Percentiles rank a stretch among this genome's conserved stretches.
Conservation (phyloP, 2,329 filamentous ascomycete species). For the Hymenoscyphus occultus region DNA sequence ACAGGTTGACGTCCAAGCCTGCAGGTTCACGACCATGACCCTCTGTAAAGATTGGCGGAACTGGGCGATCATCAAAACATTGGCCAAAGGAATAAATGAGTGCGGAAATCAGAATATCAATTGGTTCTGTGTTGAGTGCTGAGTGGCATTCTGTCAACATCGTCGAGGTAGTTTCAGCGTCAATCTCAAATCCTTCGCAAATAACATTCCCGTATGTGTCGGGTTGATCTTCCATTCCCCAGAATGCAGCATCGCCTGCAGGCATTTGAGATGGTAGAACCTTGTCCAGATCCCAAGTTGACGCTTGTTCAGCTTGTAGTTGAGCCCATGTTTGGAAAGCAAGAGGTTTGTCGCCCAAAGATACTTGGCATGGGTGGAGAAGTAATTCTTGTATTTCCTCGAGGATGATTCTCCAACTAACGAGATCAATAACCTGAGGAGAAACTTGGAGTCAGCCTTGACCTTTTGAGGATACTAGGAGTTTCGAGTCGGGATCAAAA, state of each 20-base stretch:
- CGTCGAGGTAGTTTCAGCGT: slow-evolving; percentile 37
- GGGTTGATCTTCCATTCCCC: slow-evolving; percentile 27
- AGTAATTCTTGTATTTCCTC: slow-evolving; percentile 38
- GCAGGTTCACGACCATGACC: slow-evolving; percentile 43
- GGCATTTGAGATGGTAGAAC: slow-evolving; percentile 29
- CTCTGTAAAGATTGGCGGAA: slow-evolving; percentile 41
- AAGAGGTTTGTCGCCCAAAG: background rate
- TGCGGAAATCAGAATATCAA: slow-evolving; percentile 41
- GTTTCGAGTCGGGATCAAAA: too few relatives aligned
- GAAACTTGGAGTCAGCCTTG: too few relatives aligned
- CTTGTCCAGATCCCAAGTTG: slow-evolving; percentile 31
- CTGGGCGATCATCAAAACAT: slow-evolving; percentile 37
- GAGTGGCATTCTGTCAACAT: slow-evolving; percentile 33
- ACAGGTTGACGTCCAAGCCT: slow-evolving; percentile 36
- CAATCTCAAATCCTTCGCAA: slow-evolving; percentile 43
- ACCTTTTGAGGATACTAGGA: too few relatives aligned
- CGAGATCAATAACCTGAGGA: slow-evolving; percentile 34
- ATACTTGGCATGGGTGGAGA: background rate
- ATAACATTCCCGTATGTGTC: slow-evolving; percentile 30
- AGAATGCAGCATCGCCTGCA: slow-evolving; percentile 21
- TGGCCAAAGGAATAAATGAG: slow-evolving; percentile 38
- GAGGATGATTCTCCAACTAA: slow-evolving; percentile 40
- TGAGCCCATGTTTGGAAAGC: slow-evolving; percentile 37
- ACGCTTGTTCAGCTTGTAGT: slow-evolving; percentile 35
- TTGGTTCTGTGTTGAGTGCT: slow-evolving; percentile 37